Evolutionary conservation across 345 rosid genomes (phyloP).

Genomic region (Melaleuca alternifolia): DNA sequence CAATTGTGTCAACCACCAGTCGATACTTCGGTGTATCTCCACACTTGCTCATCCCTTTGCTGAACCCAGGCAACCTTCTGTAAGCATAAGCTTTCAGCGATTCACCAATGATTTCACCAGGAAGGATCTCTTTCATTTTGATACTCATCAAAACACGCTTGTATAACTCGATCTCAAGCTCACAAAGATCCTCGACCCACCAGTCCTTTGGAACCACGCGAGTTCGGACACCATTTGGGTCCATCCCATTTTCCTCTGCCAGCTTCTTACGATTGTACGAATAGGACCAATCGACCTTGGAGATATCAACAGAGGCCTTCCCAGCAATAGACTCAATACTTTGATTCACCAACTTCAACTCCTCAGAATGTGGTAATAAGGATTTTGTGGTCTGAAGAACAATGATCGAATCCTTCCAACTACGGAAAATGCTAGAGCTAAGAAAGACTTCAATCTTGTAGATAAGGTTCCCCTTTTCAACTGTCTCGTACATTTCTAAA

Average conservation of each 20-base stretch:
- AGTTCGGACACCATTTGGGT: slow-evolving; percentile 17
- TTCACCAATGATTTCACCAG: slow-evolving; percentile 67
- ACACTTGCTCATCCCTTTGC: slow-evolving; percentile 44
- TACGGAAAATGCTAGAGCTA: slow-evolving; percentile 54
- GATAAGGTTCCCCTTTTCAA: slow-evolving; percentile 74
- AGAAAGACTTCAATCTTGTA: slow-evolving; percentile 82
- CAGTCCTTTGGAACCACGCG: slow-evolving; percentile 66
- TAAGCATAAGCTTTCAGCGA: slow-evolving; percentile 79
- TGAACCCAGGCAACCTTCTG: slow-evolving; percentile 56
- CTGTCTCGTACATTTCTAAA: slow-evolving; percentile 65
- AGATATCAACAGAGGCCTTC: slow-evolving; percentile 51
- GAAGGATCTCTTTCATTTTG: slow-evolving; percentile 28
- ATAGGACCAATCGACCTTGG: slow-evolving; percentile 81
- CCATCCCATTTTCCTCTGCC: slow-evolving; percentile 41
- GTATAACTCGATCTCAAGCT: slow-evolving; percentile 58
- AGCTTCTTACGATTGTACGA: slow-evolving; percentile 64
- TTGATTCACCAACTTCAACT: slow-evolving; percentile 41
- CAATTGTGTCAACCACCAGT: slow-evolving; percentile 44
- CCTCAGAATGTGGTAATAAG: slow-evolving; percentile 50
- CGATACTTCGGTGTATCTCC: slow-evolving; percentile 41
- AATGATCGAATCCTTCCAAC: slow-evolving; percentile 93
- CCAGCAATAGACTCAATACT: slow-evolving; percentile 64
- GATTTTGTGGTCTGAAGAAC: slow-evolving; percentile 58
- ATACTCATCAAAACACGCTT: slow-evolving; percentile 45
- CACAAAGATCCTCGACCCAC: slow-evolving; percentile 94